Evolutionary conservation across 169 alveolate species (phyloP).

Genomic region (Cryptosporidium ryanae): DNA sequence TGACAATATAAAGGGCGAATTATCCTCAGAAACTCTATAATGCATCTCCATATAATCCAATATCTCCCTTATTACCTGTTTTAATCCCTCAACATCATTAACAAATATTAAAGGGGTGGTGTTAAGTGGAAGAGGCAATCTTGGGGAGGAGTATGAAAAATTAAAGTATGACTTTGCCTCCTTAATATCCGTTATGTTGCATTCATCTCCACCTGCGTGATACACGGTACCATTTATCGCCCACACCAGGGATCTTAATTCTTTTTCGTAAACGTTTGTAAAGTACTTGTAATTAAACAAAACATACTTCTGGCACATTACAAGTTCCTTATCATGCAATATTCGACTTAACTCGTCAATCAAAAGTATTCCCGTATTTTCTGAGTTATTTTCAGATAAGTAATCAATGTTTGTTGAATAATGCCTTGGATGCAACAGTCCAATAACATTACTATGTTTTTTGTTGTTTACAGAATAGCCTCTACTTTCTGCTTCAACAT

Average conservation of each 20-base stretch:
- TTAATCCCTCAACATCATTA: conserved; percentile 80
- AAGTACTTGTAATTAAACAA: conserved; percentile 4
- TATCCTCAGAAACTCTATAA: conserved; percentile 55
- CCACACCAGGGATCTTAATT: conserved; percentile 66
- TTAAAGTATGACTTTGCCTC: conserved; percentile 42
- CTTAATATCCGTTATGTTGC: conserved; percentile 1
- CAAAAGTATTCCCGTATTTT: conserved; percentile 17
- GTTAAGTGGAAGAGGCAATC: conserved; percentile 75
- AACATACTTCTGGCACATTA: conserved; percentile 44
- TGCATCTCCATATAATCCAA: conserved; percentile 20
- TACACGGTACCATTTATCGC: conserved; percentile 72
- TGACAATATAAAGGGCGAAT: conserved; percentile 84
- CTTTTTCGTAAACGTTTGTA: conserved; percentile 14
- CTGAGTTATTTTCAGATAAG: conserved; percentile 18
- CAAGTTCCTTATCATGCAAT: conserved; percentile 21
- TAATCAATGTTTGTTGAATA: conserved; percentile 17
- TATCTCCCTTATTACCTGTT: conserved; percentile 81
- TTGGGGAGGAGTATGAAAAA: conserved; percentile 33
- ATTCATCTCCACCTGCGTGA: conserved; percentile 74
- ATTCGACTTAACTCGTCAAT: conserved; percentile 23
- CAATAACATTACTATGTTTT: background rate
- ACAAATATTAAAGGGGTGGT: conserved; percentile 84
- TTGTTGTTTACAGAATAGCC: background rate
- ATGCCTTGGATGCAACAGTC: background rate
- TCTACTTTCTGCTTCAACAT: too few relatives aligned